Conservation (phyloP, 345 rosid species). For the Populus davidiana region DNA sequence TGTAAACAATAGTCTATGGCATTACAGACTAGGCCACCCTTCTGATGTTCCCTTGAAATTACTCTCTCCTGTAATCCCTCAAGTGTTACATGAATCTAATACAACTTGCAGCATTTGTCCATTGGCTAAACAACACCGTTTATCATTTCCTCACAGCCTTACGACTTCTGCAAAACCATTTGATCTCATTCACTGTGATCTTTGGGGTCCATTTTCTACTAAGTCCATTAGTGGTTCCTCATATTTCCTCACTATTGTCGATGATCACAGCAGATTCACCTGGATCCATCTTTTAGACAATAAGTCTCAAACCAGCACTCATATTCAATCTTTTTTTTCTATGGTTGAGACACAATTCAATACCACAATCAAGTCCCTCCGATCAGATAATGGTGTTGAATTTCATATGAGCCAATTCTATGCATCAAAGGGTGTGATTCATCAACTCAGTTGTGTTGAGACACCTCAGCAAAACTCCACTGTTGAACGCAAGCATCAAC, state of each 20-base stretch:
- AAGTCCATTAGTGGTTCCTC: background rate
- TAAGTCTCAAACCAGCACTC: background rate
- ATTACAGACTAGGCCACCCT: no score
- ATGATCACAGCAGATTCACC: background rate
- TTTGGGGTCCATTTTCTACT: background rate
- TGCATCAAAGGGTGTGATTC: background rate
- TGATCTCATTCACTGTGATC: background rate
- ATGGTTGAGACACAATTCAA: background rate
- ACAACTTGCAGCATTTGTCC: no score
- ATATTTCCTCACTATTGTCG: background rate
- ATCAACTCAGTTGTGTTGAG: no score
- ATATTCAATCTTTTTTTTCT: background rate
- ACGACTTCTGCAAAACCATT: accelerated
- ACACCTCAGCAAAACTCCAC: no score
- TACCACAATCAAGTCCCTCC: background rate
- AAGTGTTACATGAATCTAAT: no score
- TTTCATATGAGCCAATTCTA: background rate
- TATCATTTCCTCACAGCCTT: no score
- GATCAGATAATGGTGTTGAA: background rate
- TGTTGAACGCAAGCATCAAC: no score
- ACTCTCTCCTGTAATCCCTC: no score
- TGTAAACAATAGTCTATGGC: no score
- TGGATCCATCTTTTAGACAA: background rate
- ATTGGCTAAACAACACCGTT: no score
- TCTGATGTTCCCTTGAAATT: accelerated